These are phyloP conservation scores for Strobilomyces dryophilus DNA, from an alignment of 768 basidiomycete species.

Conservation along the genomic window DNA sequence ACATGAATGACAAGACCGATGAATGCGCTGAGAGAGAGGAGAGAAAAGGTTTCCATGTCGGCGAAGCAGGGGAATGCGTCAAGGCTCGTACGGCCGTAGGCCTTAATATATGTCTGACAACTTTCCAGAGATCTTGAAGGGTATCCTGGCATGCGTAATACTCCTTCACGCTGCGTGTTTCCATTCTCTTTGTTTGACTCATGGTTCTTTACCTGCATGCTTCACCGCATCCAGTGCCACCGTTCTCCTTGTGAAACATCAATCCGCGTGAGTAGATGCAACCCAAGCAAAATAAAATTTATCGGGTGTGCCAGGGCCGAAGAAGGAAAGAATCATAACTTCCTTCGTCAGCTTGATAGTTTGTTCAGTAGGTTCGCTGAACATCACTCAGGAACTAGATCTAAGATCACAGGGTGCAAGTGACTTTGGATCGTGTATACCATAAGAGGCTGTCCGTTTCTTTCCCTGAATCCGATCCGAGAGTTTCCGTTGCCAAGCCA, in stretches of 20 bases:
- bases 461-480: background rate
- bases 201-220: background rate
- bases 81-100: background rate
- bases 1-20: background rate
- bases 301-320: background rate
- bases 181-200: background rate
- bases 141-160: background rate
- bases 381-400: background rate
- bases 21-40: slow-evolving; percentile 2
- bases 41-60: slow-evolving; percentile 6
- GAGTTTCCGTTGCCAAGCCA: background rate
- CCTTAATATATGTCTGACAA: background rate
- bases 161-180: background rate
- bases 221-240: background rate
- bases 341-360: background rate
- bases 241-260: background rate
- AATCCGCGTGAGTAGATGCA: background rate
- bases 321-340: background rate
- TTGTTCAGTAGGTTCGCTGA: background rate
- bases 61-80: background rate
- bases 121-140: background rate
- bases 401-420: background rate
- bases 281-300: background rate
- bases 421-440: background rate
- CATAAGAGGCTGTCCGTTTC: background rate